Percentiles rank a stretch among this genome's conserved stretches.
phyloP scores from a whole-genome alignment of 2,329 filamentous ascomycete genomes.

The Leptosphaerulina australis region DNA sequence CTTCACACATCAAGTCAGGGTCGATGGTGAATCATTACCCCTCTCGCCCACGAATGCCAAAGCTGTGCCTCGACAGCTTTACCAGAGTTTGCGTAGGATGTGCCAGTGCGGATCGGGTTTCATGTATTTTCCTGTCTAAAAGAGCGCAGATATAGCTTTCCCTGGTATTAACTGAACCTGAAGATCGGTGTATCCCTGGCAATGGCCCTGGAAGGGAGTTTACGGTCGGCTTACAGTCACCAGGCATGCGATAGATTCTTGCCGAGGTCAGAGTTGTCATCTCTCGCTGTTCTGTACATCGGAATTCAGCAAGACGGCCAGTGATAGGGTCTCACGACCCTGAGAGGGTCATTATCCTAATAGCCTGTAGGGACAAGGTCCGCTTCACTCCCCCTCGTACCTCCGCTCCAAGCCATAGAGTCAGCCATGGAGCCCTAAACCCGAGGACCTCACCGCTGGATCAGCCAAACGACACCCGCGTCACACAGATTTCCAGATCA shows the following conservation, averaged over 20 bases:
- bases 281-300: not conserved
- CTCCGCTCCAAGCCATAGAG: conserved; percentile 7
- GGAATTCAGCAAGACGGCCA: not conserved
- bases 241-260: not conserved
- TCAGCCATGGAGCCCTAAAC: conserved; percentile 7
- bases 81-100: not conserved
- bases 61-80: not conserved
- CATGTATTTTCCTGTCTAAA: not conserved
- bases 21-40: not conserved
- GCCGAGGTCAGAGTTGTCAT: not conserved
- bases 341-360: not conserved
- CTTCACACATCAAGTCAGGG: not conserved
- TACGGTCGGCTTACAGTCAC: not conserved
- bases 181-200: not conserved
- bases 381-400: conserved; percentile 5
- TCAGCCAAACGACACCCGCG: conserved; percentile 13
- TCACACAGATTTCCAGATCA: conserved; percentile 7
- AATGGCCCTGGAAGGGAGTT: not conserved
- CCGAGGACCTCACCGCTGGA: conserved; percentile 15
- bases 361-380: not conserved
- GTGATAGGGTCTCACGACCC: not conserved
- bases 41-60: not conserved
- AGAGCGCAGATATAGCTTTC: too few relatives aligned
- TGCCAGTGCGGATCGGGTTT: not conserved
- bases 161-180: not conserved